Conservation (phyloP, 805 yeast species). For the Yarrowia sp. region DNA sequence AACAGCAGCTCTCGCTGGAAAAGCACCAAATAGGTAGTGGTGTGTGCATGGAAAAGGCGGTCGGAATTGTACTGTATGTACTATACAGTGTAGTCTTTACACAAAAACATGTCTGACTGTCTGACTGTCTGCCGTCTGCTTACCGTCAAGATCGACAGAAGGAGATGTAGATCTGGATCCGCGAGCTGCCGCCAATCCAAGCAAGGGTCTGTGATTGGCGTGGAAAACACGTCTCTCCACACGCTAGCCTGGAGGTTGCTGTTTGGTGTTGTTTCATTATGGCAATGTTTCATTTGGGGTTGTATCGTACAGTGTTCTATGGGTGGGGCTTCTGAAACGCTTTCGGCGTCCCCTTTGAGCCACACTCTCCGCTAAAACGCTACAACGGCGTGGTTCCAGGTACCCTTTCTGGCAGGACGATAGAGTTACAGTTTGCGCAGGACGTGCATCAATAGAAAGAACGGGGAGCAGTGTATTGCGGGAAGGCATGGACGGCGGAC, state of each 20-base stretch:
- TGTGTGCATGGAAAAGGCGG: too few relatives aligned
- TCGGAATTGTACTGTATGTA: too few relatives aligned
- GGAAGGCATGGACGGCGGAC: background rate
- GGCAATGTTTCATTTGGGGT: too few relatives aligned
- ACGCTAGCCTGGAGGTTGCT: background rate
- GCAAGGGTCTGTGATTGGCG: constrained; percentile 22
- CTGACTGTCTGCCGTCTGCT: background rate
- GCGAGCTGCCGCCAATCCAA: constrained; percentile 24
- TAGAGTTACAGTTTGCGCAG: background rate
- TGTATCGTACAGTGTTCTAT: background rate
- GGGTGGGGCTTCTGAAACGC: background rate
- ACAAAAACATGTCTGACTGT: too few relatives aligned
- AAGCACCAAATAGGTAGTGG: background rate
- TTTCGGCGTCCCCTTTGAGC: background rate
- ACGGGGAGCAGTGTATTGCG: background rate
- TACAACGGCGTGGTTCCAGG: background rate
- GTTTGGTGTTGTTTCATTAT: background rate
- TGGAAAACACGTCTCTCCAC: background rate
- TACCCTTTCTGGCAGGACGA: background rate
- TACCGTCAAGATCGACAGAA: background rate
- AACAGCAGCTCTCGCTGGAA: background rate
- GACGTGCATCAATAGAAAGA: background rate
- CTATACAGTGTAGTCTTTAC: too few relatives aligned
- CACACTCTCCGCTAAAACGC: background rate
- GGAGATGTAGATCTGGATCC: constrained; percentile 19